Conservation (phyloP, 2,329 filamentous ascomycete species). For the Trichoderma pleuroti region DNA sequence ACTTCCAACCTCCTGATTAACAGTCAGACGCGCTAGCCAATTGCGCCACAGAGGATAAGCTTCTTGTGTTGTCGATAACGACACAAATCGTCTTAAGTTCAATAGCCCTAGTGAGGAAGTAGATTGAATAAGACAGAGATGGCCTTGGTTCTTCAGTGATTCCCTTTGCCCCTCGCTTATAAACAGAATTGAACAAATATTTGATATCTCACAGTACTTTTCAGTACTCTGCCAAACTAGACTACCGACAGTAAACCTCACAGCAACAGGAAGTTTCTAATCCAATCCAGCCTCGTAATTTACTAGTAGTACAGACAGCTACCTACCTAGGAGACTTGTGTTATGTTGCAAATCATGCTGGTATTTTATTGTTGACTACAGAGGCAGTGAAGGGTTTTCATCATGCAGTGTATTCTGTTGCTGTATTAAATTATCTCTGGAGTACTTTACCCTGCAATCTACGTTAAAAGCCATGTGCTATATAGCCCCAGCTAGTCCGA, state of each 20-base stretch:
- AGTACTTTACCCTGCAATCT: background rate
- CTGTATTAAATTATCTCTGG: background rate
- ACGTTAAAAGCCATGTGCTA: background rate
- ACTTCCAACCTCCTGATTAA: conserved; percentile 36
- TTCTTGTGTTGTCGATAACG: background rate
- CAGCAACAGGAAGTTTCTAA: background rate
- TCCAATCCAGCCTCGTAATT: background rate
- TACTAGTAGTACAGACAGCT: background rate
- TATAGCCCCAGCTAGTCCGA: background rate
- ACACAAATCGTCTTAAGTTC: background rate
- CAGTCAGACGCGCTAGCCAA: conserved; percentile 61
- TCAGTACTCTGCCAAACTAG: background rate
- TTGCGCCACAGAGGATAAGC: conserved; percentile 39
- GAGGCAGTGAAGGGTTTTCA: background rate
- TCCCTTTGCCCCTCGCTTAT: background rate
- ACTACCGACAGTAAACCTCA: background rate
- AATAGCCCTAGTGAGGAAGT: background rate
- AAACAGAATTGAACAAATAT: background rate
- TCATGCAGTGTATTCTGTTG: background rate
- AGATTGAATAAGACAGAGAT: background rate
- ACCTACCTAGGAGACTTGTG: background rate
- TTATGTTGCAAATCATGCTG: background rate
- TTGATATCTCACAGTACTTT: background rate
- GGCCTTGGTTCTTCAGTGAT: background rate
- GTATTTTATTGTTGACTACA: background rate